A percentile compares a stretch with the other conserved stretches of the same genome.
phyloP scores from a whole-genome alignment of 176 grass and related monocot species.

The Oryza punctata region DNA sequence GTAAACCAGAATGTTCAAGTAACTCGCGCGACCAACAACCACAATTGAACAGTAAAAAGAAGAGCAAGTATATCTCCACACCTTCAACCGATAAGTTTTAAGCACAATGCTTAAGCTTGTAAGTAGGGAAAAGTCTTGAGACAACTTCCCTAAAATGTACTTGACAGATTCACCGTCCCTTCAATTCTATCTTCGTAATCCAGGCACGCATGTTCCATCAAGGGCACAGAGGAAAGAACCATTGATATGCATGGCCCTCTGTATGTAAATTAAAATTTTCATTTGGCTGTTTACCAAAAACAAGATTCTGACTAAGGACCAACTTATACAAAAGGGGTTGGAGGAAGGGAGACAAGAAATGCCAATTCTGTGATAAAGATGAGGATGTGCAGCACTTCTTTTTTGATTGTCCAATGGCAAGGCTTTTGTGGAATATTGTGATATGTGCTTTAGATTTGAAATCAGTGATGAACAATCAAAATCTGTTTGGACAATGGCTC shows the following conservation, averaged over 20 bases:
- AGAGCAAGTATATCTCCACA: neutral
- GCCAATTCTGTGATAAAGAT: no score
- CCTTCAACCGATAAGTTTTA: neutral
- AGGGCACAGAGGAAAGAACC: neutral
- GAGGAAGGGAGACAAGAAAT: no score
- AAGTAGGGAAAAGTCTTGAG: neutral
- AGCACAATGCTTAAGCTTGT: neutral
- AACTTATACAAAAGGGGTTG: no score
- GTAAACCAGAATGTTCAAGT: neutral
- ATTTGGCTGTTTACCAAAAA: no score
- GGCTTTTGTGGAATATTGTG: no score
- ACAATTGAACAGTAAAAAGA: neutral
- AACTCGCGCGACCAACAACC: neutral
- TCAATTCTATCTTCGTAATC: neutral
- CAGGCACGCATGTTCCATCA: neutral
- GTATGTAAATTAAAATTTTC: neutral
- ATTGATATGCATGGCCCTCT: neutral
- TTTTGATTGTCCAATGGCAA: no score
- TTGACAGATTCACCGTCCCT: neutral
- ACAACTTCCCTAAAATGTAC: neutral
- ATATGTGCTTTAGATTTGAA: no score
- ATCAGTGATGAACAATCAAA: no score
- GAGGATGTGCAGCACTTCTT: no score
- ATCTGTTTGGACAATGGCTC: no score
- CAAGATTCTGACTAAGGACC: no score